Evolutionary conservation across 352 stramenopile species (phyloP), one percentile per base, ranked within the genome.

Genomic region (Phytophthora sojae): DNA sequence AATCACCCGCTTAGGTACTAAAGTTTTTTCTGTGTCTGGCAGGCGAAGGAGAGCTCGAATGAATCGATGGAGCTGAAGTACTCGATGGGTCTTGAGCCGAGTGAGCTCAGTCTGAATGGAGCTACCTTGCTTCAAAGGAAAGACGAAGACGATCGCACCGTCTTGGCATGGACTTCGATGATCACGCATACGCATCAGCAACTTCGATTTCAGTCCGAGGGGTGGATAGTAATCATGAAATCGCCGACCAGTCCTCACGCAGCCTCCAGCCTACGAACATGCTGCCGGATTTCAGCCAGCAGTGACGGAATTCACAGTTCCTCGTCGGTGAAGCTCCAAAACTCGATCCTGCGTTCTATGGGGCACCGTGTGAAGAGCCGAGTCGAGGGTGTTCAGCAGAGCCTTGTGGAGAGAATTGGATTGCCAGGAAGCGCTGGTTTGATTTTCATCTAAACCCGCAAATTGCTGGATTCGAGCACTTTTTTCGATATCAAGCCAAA

Each of bases 131-230:
- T 68, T 7, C 21, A 68, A 51, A 47, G 47, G 19, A 42, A 44
- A 11, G 61, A 68, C 12, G 51, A 68, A 23, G 52, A 47, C 1
- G 12, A 61, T 23, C 61, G 61, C 17, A 50, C 42, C 2, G 29
- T 68, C 17, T 17, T 68, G 39, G 50, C 53, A 21, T 68, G 61
- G 61, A 57, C 61, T 14, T 52, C 61, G 15, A 15, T 57, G 1
- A 14, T 68, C 19, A 26, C 17, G 6, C 39, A 57, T 9, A 23
- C 29, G 1, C 23, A 50, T 15, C 39, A 55, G 11, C n/a, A 32
- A 21, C 60, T 68, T 49, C 61, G 42, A 14, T 68, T 68, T 47
- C 61, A 45, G 14, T 68, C 61, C 19, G 52, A 61, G n/a, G 61
- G 61, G 6, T 68, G 61, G 61, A 56, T 68, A 29, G 29, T 68